Percentiles rank a stretch among this genome's conserved stretches.
These are phyloP conservation scores for Withania somnifera DNA, from an alignment of 305 asterid genomes.

Conservation along the genomic window DNA sequence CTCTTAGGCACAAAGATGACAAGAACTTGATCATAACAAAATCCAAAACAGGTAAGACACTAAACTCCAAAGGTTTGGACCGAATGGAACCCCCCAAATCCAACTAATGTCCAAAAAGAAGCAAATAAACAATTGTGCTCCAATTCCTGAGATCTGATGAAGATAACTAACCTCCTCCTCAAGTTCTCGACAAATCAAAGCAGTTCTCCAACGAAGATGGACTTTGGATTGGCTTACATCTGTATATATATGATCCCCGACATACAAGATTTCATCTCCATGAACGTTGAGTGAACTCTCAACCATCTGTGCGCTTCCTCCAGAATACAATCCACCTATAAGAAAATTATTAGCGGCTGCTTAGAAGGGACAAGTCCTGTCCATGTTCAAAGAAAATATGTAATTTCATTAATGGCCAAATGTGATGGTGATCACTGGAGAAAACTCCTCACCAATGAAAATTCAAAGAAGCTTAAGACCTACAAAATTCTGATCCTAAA, in stretches of 20 bases:
- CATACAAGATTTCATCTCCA: slow-evolving; percentile 86
- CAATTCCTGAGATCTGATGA: slow-evolving; percentile 2
- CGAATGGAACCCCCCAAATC: not conserved
- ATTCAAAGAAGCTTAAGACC: not conserved
- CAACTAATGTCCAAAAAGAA: not conserved
- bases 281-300: slow-evolving; percentile 74
- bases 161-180: slow-evolving; percentile 63
- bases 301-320: slow-evolving; percentile 93
- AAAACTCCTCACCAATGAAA: not conserved
- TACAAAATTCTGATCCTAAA: not conserved
- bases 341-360: slow-evolving; percentile 2
- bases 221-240: slow-evolving; percentile 92
- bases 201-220: slow-evolving; percentile 91
- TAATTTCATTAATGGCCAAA: not conserved
- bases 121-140: not conserved
- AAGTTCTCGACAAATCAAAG: slow-evolving; percentile 80
- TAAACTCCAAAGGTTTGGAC: not conserved
- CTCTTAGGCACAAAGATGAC: not conserved
- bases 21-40: not conserved
- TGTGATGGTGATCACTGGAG: not conserved
- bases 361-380: not conserved
- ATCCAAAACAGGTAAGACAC: not conserved
- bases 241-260: slow-evolving; percentile 88
- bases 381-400: not conserved
- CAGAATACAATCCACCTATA: slow-evolving; percentile 78